Evolutionary conservation across 805 yeast species (phyloP).

Genomic region (Jamesozyma piceae): DNA sequence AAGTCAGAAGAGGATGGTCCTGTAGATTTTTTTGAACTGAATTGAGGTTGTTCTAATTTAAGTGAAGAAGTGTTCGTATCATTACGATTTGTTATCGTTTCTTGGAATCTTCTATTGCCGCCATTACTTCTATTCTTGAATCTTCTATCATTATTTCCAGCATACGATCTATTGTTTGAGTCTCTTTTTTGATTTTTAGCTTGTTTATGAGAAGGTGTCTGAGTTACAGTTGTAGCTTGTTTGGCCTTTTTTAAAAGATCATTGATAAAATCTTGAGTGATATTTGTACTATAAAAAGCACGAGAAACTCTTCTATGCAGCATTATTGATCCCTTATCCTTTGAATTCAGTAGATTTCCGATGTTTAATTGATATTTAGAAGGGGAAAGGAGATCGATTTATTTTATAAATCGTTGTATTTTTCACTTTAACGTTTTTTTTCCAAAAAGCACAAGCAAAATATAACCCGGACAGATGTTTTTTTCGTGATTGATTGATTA

Average conservation of each 20-base stretch:
- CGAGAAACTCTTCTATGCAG: constrained; percentile 1
- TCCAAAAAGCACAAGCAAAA: too few species aligned
- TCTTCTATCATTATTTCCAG: constrained; percentile 1
- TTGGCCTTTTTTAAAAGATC: constrained; percentile 26
- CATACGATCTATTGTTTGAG: not conserved
- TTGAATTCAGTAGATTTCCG: not conserved
- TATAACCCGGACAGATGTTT: too few species aligned
- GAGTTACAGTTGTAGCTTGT: constrained; percentile 18
- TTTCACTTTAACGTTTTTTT: too few species aligned
- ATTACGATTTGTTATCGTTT: not conserved
- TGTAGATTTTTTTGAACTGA: not conserved
- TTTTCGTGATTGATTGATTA: too few species aligned
- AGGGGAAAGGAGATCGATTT: too few species aligned
- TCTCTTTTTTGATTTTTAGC: not conserved
- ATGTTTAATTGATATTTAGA: too few species aligned
- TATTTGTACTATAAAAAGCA: constrained; percentile 6
- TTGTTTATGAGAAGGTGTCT: not conserved
- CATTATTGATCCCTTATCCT: not conserved
- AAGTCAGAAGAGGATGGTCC: not conserved
- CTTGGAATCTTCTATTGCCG: not conserved
- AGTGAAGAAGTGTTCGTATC: not conserved
- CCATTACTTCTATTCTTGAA: constrained; percentile 4
- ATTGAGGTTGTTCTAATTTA: constrained; percentile 3
- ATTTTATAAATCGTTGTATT: too few species aligned
- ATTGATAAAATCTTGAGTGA: constrained; percentile 27